A percentile compares a stretch with the other conserved stretches of the same genome.
Evolutionary conservation across 176 grass and related monocot species (phyloP).

Genomic region (Aegilops speltoides): DNA sequence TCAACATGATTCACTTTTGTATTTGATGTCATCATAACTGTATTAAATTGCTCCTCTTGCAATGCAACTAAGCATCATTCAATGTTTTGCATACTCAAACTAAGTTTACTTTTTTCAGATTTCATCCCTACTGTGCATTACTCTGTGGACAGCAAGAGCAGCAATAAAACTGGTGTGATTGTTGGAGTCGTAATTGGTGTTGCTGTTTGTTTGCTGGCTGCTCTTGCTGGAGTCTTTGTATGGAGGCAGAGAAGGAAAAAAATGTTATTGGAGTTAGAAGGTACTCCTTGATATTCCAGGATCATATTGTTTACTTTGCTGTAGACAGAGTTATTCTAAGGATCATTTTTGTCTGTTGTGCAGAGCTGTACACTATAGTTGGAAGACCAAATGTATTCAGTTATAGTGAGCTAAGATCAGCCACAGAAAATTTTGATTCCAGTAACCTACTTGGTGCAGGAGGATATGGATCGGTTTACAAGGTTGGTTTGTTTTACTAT

Average conservation of each 20-base stretch:
- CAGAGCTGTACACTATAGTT: conserved; percentile 25
- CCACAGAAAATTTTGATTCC: conserved; percentile 44
- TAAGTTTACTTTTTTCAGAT: conserved; percentile 43
- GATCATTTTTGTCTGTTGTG: background rate
- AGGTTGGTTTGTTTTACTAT: conserved; percentile 27
- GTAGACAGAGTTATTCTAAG: background rate
- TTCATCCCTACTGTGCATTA: conserved; percentile 60
- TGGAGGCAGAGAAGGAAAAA: conserved; percentile 46
- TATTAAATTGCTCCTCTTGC: background rate
- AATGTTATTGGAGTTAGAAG: conserved; percentile 21
- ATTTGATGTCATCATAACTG: background rate
- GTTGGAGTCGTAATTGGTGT: conserved; percentile 41
- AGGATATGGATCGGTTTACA: conserved; percentile 66
- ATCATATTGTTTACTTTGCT: background rate
- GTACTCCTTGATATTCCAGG: conserved; percentile 7
- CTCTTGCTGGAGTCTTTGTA: conserved; percentile 36
- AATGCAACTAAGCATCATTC: background rate
- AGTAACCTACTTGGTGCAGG: conserved; percentile 59
- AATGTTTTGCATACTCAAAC: conserved; percentile 15
- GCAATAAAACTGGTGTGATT: conserved; percentile 44
- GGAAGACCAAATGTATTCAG: conserved; percentile 26
- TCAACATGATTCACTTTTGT: background rate
- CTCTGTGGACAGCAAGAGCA: background rate
- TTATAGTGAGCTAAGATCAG: conserved; percentile 19
- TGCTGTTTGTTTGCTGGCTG: conserved; percentile 21